Base-by-base conservation (phyloP, 148 eudicot genomes). In the Vaccinium corymbosum region DNA sequence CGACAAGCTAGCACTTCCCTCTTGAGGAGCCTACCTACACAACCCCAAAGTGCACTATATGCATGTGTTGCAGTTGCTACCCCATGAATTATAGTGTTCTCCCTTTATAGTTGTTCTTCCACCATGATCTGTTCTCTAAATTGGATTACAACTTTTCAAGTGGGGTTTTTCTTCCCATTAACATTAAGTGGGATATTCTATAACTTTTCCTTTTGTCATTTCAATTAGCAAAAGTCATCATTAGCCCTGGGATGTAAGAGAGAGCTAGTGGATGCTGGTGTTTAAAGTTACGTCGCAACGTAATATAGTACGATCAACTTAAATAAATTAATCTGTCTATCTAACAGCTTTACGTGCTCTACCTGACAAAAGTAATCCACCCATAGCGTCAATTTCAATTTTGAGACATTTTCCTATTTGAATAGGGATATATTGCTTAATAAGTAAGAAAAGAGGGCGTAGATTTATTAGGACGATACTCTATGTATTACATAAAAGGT, bases 81-180 rank as follows among this genome's bases (percentile, higher is more conserved):
- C 59, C 59, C 80, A 77, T 51, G 55, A 29, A 19, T 48, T 19
- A 10, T 75, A 52, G 19, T 19, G 49, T 19, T 7, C n/a, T 73
- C 50, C 76, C 49, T 72, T 72, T 72, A 72, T 48, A n/a, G 55
- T 76, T 48, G 55, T 9, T 64, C 35, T 76, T 13, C 56, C 80
- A 77, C 80, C 80, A 77, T 49, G 11, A 77, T 77, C 80, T 77
- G 59, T 15, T 77, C 16, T 51, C 80, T 22, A 35, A 10, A 77
- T 51, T 77, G 56, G 17, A 22, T 77, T 1, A 51, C 80, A 77
- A 15, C 80, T n/a, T 76, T 76, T 42, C 13, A 20, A 11, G 50
- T 46, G 79, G 55, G 59, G 55, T 77, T 77, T 76, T 32, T 12
- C 19, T 42, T 20, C 51, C 3, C 7, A 14, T 66, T 15, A 68